Conservation (phyloP, 768 basidiomycete species). For the Glaciozyma antarctica region DNA sequence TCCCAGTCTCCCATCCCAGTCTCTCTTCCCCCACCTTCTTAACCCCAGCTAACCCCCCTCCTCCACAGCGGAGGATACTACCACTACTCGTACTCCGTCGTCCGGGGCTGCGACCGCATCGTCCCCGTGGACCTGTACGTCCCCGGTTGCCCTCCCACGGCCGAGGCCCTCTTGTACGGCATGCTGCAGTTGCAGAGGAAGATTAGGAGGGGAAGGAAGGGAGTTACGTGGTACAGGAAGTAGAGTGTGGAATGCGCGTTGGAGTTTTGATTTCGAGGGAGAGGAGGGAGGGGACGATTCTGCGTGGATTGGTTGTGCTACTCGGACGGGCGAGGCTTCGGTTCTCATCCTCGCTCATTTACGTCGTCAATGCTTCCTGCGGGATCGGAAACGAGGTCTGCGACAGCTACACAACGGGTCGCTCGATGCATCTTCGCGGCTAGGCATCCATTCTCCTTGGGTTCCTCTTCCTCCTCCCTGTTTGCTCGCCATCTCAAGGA, state of each 20-base stretch:
- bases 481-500: no score
- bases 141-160: slow-evolving; percentile 79
- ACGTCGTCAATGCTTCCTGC: no score
- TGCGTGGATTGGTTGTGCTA: no score
- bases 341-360: no score
- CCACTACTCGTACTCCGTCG: slow-evolving; percentile 97
- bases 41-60: neutral
- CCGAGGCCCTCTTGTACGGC: slow-evolving; percentile 93
- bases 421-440: no score
- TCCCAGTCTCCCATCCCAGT: neutral
- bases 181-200: slow-evolving; percentile 96
- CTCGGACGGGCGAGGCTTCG: no score
- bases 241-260: slow-evolving; percentile 17
- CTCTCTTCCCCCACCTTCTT: neutral
- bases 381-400: no score
- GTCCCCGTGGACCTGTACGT: slow-evolving; percentile 98
- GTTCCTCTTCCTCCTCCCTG: no score
- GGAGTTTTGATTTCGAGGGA: neutral
- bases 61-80: slow-evolving; percentile 50
- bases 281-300: neutral
- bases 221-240: slow-evolving; percentile 64
- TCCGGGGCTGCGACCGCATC: slow-evolving; percentile 94
- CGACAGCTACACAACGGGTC: no score
- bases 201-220: slow-evolving; percentile 80
- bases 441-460: no score